These are phyloP conservation scores for Phtheirospermum japonicum DNA, from an alignment of 257 asterid genomes.

Conservation along the genomic window DNA sequence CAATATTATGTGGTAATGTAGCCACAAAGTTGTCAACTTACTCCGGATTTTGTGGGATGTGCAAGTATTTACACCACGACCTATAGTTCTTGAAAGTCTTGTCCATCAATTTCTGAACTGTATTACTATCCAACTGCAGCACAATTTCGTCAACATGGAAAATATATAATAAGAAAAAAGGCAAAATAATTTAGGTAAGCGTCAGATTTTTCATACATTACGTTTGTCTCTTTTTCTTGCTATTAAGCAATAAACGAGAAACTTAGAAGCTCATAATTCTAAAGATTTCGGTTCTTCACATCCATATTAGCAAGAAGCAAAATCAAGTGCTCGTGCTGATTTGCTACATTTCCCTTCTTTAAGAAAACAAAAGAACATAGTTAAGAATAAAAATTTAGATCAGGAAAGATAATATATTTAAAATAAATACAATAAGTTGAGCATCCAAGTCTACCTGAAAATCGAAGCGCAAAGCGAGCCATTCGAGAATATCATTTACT, in stretches of 20 bases:
- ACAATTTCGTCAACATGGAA: conserved; percentile 24
- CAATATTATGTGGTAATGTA: too few species aligned
- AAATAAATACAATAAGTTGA: too few species aligned
- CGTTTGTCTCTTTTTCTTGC: conserved; percentile 9
- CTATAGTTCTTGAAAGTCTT: conserved; percentile 75
- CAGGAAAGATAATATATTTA: background rate
- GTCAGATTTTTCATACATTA: background rate
- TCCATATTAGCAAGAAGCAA: conserved; percentile 94
- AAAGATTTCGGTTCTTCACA: conserved; percentile 59
- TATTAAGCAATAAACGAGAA: too few species aligned
- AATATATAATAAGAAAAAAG: too few species aligned
- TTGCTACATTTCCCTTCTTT: conserved; percentile 98
- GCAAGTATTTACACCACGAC: conserved; percentile 91
- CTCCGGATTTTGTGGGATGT: conserved; percentile 55
- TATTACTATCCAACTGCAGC: conserved; percentile 64
- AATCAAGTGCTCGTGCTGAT: conserved; percentile 94
- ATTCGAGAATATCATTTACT: too few species aligned
- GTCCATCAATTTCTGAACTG: conserved; percentile 64
- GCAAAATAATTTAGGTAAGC: background rate
- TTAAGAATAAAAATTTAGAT: conserved; percentile 15
- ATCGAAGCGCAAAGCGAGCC: too few species aligned
- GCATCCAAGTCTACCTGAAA: too few species aligned
- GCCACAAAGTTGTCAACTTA: conserved; percentile 61
- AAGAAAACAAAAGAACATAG: conserved; percentile 35
- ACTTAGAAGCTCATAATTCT: conserved; percentile 54